A percentile compares a stretch with the other conserved stretches of the same genome.
Evolutionary conservation across 257 asterid species (phyloP).

Genomic region (Forsythia viridissima): DNA sequence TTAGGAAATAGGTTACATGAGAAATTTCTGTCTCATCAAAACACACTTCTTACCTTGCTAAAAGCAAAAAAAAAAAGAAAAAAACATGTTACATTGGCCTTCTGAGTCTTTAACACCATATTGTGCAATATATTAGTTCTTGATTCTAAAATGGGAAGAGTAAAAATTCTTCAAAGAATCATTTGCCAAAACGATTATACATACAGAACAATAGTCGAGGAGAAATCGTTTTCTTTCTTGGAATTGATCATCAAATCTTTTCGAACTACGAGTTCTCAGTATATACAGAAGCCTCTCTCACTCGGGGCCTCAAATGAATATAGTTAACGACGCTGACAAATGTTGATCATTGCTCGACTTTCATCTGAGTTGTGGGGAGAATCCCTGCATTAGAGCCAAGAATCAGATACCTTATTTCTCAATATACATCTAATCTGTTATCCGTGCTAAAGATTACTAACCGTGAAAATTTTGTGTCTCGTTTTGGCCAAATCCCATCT

Average conservation of each 20-base stretch:
- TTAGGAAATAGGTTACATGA: constrained; percentile 34
- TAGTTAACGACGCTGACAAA: constrained; percentile 35
- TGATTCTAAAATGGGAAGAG: constrained; percentile 19
- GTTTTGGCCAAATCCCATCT: constrained; percentile 80
- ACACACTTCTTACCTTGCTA: constrained; percentile 44
- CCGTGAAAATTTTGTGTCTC: constrained; percentile 62
- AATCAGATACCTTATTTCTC: constrained; percentile 10
- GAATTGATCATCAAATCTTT: constrained; percentile 4
- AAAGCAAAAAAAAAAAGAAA: constrained; percentile 8
- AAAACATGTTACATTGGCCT: constrained; percentile 38
- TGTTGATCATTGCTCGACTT: constrained; percentile 61
- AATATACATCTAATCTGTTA: background rate
- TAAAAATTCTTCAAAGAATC: constrained; percentile 36
- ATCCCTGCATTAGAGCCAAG: constrained; percentile 48
- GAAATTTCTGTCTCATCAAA: constrained; percentile 25
- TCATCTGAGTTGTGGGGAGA: constrained; percentile 56
- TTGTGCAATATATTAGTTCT: constrained; percentile 30
- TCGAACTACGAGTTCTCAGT: constrained; percentile 34
- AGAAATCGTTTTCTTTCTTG: constrained; percentile 1
- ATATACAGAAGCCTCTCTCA: constrained; percentile 93
- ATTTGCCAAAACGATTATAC: constrained; percentile 19
- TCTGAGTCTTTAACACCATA: constrained; percentile 22
- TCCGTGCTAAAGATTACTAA: constrained; percentile 27
- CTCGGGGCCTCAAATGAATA: constrained; percentile 72
- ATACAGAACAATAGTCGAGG: constrained; percentile 20